A percentile compares a stretch with the other conserved stretches of the same genome.
Evolutionary conservation across 2,329 filamentous ascomycete genomes (phyloP).

Genomic region (Mariannaea sp.): DNA sequence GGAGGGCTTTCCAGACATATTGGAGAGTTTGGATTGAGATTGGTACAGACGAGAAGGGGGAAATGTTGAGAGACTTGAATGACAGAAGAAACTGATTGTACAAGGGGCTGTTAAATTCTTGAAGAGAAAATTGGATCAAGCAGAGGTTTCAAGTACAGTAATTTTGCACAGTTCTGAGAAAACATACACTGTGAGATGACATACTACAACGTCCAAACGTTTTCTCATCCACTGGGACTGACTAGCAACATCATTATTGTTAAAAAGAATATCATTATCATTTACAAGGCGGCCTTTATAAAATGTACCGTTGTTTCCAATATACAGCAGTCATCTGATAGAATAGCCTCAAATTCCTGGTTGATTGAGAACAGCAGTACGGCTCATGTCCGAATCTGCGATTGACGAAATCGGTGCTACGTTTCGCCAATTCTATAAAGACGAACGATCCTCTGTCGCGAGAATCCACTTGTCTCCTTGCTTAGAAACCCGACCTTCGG

Average conservation of each 20-base stretch:
- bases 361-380: background rate
- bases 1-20: slow-evolving; percentile 28
- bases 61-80: background rate
- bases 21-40: background rate
- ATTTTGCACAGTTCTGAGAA: background rate
- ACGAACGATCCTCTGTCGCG: slow-evolving; percentile 28
- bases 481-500: slow-evolving; percentile 68
- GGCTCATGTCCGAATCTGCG: background rate
- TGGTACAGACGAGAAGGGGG: background rate
- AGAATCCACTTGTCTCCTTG: slow-evolving; percentile 42
- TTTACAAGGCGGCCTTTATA: too few species aligned
- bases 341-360: too few species aligned
- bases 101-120: background rate
- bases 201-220: too few species aligned
- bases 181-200: background rate
- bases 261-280: too few species aligned
- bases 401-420: background rate
- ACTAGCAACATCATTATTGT: too few species aligned
- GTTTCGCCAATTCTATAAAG: slow-evolving; percentile 24
- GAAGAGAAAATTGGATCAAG: background rate
- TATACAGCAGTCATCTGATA: too few species aligned
- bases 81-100: too few species aligned
- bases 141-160: background rate
- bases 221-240: too few species aligned
- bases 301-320: too few species aligned